phyloP scores from a whole-genome alignment of 106 monocot genomes.

The Phalaenopsis aphrodite region DNA sequence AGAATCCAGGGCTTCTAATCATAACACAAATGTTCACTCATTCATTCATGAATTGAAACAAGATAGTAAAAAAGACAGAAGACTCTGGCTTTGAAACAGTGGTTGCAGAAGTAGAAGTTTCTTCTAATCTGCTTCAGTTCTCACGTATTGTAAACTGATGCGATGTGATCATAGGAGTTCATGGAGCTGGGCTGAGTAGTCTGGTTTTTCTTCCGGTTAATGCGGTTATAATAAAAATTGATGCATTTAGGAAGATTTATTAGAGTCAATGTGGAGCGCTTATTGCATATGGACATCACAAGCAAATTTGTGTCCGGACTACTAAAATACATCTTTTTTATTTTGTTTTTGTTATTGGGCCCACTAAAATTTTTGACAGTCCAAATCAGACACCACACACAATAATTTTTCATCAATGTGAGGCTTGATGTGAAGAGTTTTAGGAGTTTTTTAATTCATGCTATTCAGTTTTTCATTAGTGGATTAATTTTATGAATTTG shows the following conservation, averaged over 20 bases:
- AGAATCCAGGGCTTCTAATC: slow-evolving; percentile 41
- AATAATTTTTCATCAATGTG: slow-evolving; percentile 31
- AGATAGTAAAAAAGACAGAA: slow-evolving; percentile 18
- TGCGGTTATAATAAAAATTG: slow-evolving; percentile 52
- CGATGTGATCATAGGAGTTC: slow-evolving; percentile 62
- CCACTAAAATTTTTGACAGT: slow-evolving; percentile 27
- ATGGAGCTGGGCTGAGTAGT: slow-evolving; percentile 75
- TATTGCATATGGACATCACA: slow-evolving; percentile 35
- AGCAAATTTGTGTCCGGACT: slow-evolving; percentile 32
- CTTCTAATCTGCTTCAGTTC: slow-evolving; percentile 21
- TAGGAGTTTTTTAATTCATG: slow-evolving; percentile 19
- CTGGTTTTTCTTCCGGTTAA: slow-evolving; percentile 44
- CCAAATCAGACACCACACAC: slow-evolving; percentile 31
- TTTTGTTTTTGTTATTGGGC: slow-evolving; percentile 24
- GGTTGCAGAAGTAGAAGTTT: slow-evolving; percentile 16
- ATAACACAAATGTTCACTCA: slow-evolving; percentile 32
- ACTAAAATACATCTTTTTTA: slow-evolving; percentile 1
- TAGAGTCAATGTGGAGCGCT: slow-evolving; percentile 25
- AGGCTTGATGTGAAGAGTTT: slow-evolving; percentile 28
- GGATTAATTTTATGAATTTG: background rate
- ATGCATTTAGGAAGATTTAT: slow-evolving; percentile 60
- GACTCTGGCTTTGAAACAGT: slow-evolving; percentile 44
- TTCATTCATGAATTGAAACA: slow-evolving; percentile 38
- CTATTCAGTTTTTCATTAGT: slow-evolving; percentile 16
- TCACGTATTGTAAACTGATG: slow-evolving; percentile 44